These are phyloP conservation scores for Phlegmacium glaucopus DNA, from an alignment of 768 basidiomycete species.

Conservation along the genomic window DNA sequence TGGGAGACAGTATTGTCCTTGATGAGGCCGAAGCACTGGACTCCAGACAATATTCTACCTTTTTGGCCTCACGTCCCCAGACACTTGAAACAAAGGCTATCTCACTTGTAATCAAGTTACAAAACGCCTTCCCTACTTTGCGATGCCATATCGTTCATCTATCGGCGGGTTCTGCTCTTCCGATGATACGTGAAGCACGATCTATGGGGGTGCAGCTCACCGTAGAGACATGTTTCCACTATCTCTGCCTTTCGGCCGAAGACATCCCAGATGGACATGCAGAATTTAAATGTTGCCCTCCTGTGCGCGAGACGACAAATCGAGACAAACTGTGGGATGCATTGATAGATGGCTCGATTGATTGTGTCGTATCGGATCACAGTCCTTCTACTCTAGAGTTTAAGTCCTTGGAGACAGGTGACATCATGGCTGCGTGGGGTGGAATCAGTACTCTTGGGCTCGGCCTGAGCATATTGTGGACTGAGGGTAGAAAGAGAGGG, in stretches of 20 bases:
- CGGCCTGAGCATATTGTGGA: slow-evolving; percentile 87
- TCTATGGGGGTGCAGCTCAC: slow-evolving; percentile 66
- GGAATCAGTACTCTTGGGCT: slow-evolving; percentile 91
- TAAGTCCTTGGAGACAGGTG: slow-evolving; percentile 73
- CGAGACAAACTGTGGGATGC: slow-evolving; percentile 79
- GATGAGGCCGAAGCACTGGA: slow-evolving; percentile 9
- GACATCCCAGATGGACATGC: slow-evolving; percentile 73
- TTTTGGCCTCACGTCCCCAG: slow-evolving; percentile 81
- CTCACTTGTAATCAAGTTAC: slow-evolving; percentile 65
- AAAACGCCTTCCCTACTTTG: slow-evolving; percentile 57
- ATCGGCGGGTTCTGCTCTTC: slow-evolving; percentile 81
- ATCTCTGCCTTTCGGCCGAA: slow-evolving; percentile 74
- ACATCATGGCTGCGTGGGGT: slow-evolving; percentile 92
- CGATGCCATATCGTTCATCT: slow-evolving; percentile 95
- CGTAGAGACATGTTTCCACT: slow-evolving; percentile 98
- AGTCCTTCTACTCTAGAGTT: slow-evolving; percentile 84
- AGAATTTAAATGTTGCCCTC: slow-evolving; percentile 96
- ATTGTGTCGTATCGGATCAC: slow-evolving; percentile 95
- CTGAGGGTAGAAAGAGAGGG: slow-evolving; percentile 64
- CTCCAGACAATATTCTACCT: slow-evolving; percentile 72
- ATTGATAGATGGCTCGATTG: slow-evolving; percentile 76
- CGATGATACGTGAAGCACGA: slow-evolving; percentile 68
- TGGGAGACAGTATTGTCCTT: slow-evolving; percentile 35
- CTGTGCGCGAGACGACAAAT: slow-evolving; percentile 75
- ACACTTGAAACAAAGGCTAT: slow-evolving; percentile 81